Percentiles rank a stretch among this genome's conserved stretches.
phyloP scores from a whole-genome alignment of 1,284 basidiomycete genomes.

The Pterula multifida region DNA sequence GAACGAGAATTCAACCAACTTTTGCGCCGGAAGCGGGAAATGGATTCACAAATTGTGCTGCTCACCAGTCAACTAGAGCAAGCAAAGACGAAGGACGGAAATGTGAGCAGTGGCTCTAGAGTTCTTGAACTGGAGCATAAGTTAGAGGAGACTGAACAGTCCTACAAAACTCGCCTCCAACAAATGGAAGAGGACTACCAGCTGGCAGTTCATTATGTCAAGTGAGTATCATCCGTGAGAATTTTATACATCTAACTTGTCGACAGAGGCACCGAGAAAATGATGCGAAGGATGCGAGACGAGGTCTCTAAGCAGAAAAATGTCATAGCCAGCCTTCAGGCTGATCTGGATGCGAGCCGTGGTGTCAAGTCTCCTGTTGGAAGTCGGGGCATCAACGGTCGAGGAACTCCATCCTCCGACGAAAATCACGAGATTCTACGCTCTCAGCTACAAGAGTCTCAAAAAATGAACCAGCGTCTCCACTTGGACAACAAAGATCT shows the following conservation, averaged over 20 bases:
- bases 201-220: constrained; percentile 83
- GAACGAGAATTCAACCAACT: constrained; percentile 59
- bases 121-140: constrained; percentile 59
- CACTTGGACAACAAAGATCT: constrained; percentile 68
- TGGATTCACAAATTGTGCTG: constrained; percentile 54
- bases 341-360: constrained; percentile 63
- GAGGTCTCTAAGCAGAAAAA: constrained; percentile 86
- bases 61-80: constrained; percentile 59
- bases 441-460: constrained; percentile 54
- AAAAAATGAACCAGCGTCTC: constrained; percentile 60
- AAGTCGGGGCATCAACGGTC: constrained; percentile 58
- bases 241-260: constrained; percentile 12
- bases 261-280: constrained; percentile 91
- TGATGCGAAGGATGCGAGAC: constrained; percentile 95
- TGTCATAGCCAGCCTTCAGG: constrained; percentile 66
- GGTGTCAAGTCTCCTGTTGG: constrained; percentile 45
- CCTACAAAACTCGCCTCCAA: constrained; percentile 63
- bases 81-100: constrained; percentile 32
- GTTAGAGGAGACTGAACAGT: constrained; percentile 68
- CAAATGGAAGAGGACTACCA: constrained; percentile 95
- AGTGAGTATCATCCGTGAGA: constrained; percentile 44
- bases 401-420: constrained; percentile 65
- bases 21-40: constrained; percentile 57
- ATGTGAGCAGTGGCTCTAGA: constrained; percentile 39
- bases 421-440: constrained; percentile 58